Base-by-base conservation (phyloP, 306 rosid genomes). In the Acacia melanoxylon region DNA sequence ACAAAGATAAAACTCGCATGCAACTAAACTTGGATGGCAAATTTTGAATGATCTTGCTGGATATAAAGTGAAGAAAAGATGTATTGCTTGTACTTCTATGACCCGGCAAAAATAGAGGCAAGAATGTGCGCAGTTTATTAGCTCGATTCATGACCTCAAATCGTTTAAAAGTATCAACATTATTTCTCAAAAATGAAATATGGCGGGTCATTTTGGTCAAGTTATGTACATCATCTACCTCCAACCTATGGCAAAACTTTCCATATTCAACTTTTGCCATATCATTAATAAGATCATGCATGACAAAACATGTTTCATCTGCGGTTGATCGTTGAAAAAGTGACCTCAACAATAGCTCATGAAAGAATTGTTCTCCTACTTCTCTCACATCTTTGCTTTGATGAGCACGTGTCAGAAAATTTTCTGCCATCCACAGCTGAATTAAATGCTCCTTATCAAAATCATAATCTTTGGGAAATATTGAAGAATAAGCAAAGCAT, bases 401-500 rank as follows among this genome's bases (percentile, higher is more conserved):
- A 2, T 67, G 67, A 13, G 48, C n/a, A 44, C 22, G 41, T 20
- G 8, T 42, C 2, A 87, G 13, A 44, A 81, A 29, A 4, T 77
- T 83, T 72, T 87, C 83, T 4, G 87, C 90, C 86, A 78, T 87
- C 90, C 90, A 87, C 1, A 84, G 3, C 11, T 31, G 35, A 31
- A 31, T 31, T 31, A 31, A 31, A 31, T 31, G 35, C 35, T 31
- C 35, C 35, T 31, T 31, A 31, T 31, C 35, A 31, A 31, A 31
- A 31, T 31, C 35, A 31, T 31, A 31, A 31, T 31, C 35, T 31
- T 31, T 31, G 35, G 87, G 86, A 0, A 88, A 54, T n/a, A 88
- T 74, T 0, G 86, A 85, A 10, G 87, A 82, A 75, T 84, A 87
- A 8, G 90, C 83, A 85, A 87, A 87, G 7, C 90, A 87, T 11